Conservation (phyloP, 768 basidiomycete species). For the Lactarius hengduanensis region DNA sequence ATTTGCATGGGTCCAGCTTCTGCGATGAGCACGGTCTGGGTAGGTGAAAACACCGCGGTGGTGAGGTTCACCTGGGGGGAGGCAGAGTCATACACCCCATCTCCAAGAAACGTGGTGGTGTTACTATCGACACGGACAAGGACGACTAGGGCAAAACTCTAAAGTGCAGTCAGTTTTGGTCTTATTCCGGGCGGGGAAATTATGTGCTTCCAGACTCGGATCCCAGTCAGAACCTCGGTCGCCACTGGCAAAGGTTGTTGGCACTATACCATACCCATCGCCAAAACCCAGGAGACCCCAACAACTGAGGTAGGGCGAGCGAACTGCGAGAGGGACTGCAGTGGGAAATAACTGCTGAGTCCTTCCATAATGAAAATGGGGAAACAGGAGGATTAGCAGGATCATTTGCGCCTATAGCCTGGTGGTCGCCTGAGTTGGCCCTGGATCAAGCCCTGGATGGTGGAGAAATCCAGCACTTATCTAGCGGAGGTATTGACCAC, state of each 20-base stretch:
- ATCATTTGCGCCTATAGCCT: not conserved
- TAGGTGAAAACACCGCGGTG: conserved; percentile 36
- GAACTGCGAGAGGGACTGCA: conserved; percentile 31
- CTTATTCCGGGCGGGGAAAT: not conserved
- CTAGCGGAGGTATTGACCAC: too few relatives aligned
- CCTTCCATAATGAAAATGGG: not conserved
- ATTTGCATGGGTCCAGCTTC: conserved; percentile 39
- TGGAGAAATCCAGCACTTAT: not conserved
- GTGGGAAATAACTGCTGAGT: conserved; percentile 22
- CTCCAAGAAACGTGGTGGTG: conserved; percentile 27
- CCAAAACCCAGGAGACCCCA: conserved; percentile 16
- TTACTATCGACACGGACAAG: conserved; percentile 17
- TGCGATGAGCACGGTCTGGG: conserved; percentile 36
- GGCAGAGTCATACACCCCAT: not conserved
- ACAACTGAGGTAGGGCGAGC: conserved; percentile 32
- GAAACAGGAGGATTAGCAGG: not conserved
- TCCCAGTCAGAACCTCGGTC: too few relatives aligned
- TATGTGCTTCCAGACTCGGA: too few relatives aligned
- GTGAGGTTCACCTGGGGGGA: conserved; percentile 24
- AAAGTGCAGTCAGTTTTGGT: not conserved
- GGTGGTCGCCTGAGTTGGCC: not conserved
- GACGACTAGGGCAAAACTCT: conserved; percentile 18
- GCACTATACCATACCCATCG: too few relatives aligned
- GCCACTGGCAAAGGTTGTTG: too few relatives aligned
- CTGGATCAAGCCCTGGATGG: too few relatives aligned